Evolutionary conservation across 2,329 filamentous ascomycete genomes (phyloP), one percentile per base, ranked within the genome.

Genomic region (Neocatenulostroma microsporum): DNA sequence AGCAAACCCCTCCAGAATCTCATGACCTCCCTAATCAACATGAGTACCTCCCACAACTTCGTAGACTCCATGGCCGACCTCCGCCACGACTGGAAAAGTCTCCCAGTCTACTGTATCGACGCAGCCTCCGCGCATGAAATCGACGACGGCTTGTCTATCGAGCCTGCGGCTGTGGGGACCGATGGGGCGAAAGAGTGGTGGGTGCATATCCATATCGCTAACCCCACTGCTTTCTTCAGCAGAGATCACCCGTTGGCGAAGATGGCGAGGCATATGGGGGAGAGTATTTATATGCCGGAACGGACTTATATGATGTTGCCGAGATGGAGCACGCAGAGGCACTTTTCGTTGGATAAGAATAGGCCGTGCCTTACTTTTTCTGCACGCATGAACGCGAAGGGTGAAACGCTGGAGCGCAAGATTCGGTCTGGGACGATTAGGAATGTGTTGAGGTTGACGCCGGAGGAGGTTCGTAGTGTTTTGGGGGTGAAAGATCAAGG

Each of bases 151-250:
- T 62, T 93, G 7, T 89, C 84, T 1, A 53, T 91, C 6, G 79
- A 86, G 53, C 59, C 59, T 43, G 51, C 47, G 15, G 47, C 42
- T 5, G 40, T 40, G 3, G 48, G 40, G 20, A 20, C 34, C 2
- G 42, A 50, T 26, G 68, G 14, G 55, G 67, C n/a, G 55, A 43
- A 42, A 17, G 53, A 45, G 46, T 76, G 74, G 51, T 91, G 84
- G 84, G 66, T 89, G 20, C 83, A 87, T 52, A 62, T 86, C 21
- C 84, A 91, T 56, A 73, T 83, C 27, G 84, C 85, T 11, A 85
- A 91, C 51, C 84, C 84, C 7, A 80, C 81, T 2, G 83, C 84
- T 4, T 74, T 75, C 40, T 76, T 91, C 44, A 50, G 63, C 14
- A 73, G 75, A 13, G 65, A 74, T 15, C 75, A 77, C 24, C 62